Base-by-base conservation (phyloP, 257 asterid genomes). In the Forsythia viridissima region DNA sequence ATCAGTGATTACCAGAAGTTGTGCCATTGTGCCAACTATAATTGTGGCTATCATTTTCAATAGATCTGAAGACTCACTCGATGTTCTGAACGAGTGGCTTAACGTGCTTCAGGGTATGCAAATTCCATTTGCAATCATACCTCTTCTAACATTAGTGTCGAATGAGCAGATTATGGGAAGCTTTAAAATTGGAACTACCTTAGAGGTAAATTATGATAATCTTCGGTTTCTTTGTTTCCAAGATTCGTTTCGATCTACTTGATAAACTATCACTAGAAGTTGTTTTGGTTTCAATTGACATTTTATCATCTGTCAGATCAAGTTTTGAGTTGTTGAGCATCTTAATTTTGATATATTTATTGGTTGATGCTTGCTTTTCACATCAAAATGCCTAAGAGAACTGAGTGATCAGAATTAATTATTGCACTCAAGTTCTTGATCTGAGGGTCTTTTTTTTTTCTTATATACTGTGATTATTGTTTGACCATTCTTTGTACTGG, bases 71-170 rank as follows among this genome's bases (percentile, higher is more conserved):
- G 94, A 88, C 79, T 63, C 89, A 77, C 86, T 92, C 38, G 97
- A 92, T 81, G 87, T 84, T 71, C 80, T 92, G 2, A 92, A 90
- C 15, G 93, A 92, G 44, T 90, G 91, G 90, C 92, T 92, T 5
- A 92, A 92, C 67, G 94, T 92, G 51, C 87, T 92, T 75, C 97
- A 92, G 73, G 97, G 96, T 0, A 78, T 92, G 91, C 94, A 89
- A 72, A 92, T 92, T 0, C 97, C 97, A 0, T 92, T 90, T 74
- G 96, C 94, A 4, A 88, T 92, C 10, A 82, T 92, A 41, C 97
- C 97, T 41, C 92, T 90, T 73, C 86, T 92, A 8, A 91, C 90
- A 52, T 75, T 92, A 72, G 97, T 89, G 16, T 74, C 96, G 3
- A 86, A 85, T 4, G 93, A 92, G 83, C 85, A 84, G 15, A 66